phyloP scores from a whole-genome alignment of 2,329 filamentous ascomycete genomes.

The Colletotrichum orbiculare region DNA sequence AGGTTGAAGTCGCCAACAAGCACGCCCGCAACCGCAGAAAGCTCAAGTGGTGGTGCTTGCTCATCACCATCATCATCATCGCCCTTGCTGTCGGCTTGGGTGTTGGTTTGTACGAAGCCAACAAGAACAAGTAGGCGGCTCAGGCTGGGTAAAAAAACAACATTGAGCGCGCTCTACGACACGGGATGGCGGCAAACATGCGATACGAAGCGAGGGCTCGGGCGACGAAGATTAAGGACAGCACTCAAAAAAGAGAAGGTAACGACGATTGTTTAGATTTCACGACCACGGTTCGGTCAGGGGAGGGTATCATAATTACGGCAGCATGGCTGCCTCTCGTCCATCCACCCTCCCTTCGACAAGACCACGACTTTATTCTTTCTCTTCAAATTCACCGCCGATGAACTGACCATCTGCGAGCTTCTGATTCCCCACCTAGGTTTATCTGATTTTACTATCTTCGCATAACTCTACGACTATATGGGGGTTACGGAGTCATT shows the following conservation, averaged over 20 bases:
- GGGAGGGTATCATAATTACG: conserved; percentile 18
- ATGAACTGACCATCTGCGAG: background rate
- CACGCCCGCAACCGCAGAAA: conserved; percentile 75
- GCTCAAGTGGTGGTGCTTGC: conserved; percentile 85
- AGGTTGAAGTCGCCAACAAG: conserved; percentile 76
- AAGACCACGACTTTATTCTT: conserved; percentile 23
- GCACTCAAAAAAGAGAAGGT: conserved; percentile 14
- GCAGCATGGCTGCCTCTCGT: background rate
- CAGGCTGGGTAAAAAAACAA: background rate
- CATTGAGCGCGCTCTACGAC: background rate
- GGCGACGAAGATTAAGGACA: conserved; percentile 13
- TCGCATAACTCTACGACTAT: conserved; percentile 29
- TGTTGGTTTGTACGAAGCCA: conserved; percentile 43
- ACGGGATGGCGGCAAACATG: background rate
- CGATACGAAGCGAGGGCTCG: background rate
- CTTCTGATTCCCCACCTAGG: conserved; percentile 32
- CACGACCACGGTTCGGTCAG: conserved; percentile 29
- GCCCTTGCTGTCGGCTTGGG: conserved; percentile 66
- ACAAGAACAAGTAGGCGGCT: conserved; percentile 12
- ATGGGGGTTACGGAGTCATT: conserved; percentile 18
- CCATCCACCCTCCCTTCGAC: conserved; percentile 9
- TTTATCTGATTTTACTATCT: conserved; percentile 9
- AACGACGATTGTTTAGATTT: conserved; percentile 28
- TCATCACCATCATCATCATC: conserved; percentile 69
- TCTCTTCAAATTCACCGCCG: conserved; percentile 6